Base-by-base conservation (phyloP, 2,329 filamentous ascomycete species). In the Sporothrix protearum region DNA sequence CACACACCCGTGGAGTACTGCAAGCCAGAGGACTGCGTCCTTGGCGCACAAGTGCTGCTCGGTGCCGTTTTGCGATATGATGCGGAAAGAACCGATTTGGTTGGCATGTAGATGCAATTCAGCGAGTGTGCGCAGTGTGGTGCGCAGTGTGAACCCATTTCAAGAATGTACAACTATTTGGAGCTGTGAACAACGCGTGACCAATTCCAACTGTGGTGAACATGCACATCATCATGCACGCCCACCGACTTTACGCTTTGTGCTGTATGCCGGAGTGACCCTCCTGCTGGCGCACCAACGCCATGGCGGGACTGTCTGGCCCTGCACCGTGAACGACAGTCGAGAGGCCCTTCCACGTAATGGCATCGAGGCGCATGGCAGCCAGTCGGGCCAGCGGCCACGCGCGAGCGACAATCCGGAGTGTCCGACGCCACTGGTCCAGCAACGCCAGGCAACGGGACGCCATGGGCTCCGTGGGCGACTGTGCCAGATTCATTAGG, bases 1-100 rank as follows among this genome's bases (percentile, higher is more conserved):
- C 81, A 82, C 67, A 77, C 79, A 12, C 80, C 81, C 0, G 77
- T 79, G 10, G 77, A 76, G 63, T 81, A 78, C 59, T 80, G 77
- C 28, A 78, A 75, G 12, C 77, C 78, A 0, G 78, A 80, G 61
- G 78, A 81, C 61, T 83, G 78, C 55, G 73, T 76, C 1, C 70
- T 76, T 9, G 78, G 78, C 9, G 73, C 78, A 0, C 78, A 79
- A 47, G 73, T 76, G 12, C 72, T 80, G 36, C 72, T 79, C 8
- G 77, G 77, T 1, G 75, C 76, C 6, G 76, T 75, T 2, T 10
- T 77, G 67, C 61, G 75, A 16, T 77, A 72, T 66, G 76, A 77
- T 47, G 69, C 71, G 1, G 49, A 36, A 10, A n/a, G 68, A 25
- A 57, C 14, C 6, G 28, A 45, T 9, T 30, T 72, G 76, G 2